A percentile compares a stretch with the other conserved stretches of the same genome.
These are phyloP conservation scores for Aspergillus eucalypticola DNA, from an alignment of 2,329 filamentous ascomycete species.

Conservation along the genomic window DNA sequence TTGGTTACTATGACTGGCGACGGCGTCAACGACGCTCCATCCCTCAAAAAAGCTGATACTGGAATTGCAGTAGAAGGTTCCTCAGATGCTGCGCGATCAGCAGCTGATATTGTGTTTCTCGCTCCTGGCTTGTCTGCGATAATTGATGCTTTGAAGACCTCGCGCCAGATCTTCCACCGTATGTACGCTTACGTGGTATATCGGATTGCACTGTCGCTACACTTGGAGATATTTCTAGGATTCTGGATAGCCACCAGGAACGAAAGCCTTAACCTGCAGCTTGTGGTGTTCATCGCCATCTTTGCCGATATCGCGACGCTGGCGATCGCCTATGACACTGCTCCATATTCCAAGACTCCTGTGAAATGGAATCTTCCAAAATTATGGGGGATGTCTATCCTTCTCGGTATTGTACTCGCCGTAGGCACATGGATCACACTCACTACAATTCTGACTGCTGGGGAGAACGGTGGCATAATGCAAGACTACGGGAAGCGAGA, in stretches of 20 bases:
- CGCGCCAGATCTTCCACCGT: constrained; percentile 91
- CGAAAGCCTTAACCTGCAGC: constrained; percentile 76
- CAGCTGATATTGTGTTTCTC: constrained; percentile 91
- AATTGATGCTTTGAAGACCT: constrained; percentile 89
- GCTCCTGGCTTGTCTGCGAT: constrained; percentile 88
- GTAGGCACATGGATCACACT: constrained; percentile 86
- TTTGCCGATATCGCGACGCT: constrained; percentile 91
- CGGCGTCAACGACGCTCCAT: constrained; percentile 91
- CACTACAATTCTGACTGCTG: constrained; percentile 73
- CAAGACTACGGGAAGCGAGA: constrained; percentile 85
- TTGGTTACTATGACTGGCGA: constrained; percentile 96
- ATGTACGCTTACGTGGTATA: constrained; percentile 97
- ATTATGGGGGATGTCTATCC: constrained; percentile 88
- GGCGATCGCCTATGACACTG: constrained; percentile 91
- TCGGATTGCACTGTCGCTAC: constrained; percentile 87
- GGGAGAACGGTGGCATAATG: constrained; percentile 76
- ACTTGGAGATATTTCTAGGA: constrained; percentile 88
- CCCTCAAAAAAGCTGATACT: constrained; percentile 92
- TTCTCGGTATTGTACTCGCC: constrained; percentile 78
- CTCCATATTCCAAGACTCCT: constrained; percentile 78
- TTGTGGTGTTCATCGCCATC: constrained; percentile 92
- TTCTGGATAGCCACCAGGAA: constrained; percentile 90
- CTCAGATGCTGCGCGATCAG: constrained; percentile 85
- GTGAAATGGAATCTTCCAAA: constrained; percentile 96
- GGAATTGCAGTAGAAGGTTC: constrained; percentile 93